Evolutionary conservation across 2,329 filamentous ascomycete species (phyloP), one percentile per base, ranked within the genome.

Genomic region (Penicillium oxalicum): DNA sequence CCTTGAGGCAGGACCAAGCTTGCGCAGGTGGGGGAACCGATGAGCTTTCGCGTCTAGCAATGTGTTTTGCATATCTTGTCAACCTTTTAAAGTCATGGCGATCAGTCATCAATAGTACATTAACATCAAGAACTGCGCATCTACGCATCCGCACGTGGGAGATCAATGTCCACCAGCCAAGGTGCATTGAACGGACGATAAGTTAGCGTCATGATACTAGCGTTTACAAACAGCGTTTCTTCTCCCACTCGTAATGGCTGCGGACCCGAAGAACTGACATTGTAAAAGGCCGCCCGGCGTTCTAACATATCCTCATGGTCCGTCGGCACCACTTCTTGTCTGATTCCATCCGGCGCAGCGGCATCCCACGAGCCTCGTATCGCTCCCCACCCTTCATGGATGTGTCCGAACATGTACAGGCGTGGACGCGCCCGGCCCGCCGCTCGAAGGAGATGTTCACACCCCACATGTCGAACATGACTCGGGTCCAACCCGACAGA

Each of bases 351-450:
- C 38, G 48, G 26, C 32, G 52, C 63, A 57, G 61, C 42, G 51
- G 52, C 54, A 44, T 62, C 52, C 55, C 57, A 60, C 1, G 35
- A 34, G 1, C 58, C 56, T 8, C 75, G 63, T 53, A 67, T 60
- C 3, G 70, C 74, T 13, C 76, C 77, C 63, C 75, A 74, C 0
- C 69, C 77, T 58, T 80, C 77, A 58, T 83, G 80, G 13, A 83
- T 82, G 65, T 84, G 81, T 0, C 81, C 81, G 58, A 83, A 85
- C 53, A 78, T 78, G 60, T 83, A 78, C n/a, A 84, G 44, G 3
- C 66, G 61, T 0, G 82, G 82, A 44, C 68, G 70, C 8, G 73
- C 74, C 5, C 79, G 69, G 45, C 69, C 64, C 1, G 77, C 65
- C 0, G 81, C 81, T 1, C 68, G 65, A 1, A 79, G 68, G 1